phyloP scores from a whole-genome alignment of 2,329 filamentous ascomycete species.

The Colletotrichum tropicale region DNA sequence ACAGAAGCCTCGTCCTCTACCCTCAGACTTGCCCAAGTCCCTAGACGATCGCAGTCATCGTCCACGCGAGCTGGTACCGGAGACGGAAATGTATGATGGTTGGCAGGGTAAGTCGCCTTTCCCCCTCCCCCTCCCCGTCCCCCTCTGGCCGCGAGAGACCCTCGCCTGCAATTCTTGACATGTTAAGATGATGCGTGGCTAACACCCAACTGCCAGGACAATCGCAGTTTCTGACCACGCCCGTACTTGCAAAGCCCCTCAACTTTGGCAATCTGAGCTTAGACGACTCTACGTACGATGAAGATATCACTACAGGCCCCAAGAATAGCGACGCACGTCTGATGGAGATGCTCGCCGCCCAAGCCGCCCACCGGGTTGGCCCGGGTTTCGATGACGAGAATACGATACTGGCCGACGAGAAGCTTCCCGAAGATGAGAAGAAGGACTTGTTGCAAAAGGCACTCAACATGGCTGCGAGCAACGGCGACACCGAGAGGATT shows the following conservation, averaged over 20 bases:
- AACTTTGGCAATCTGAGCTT: slow-evolving; percentile 83
- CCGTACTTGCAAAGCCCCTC: slow-evolving; percentile 82
- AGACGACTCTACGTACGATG: slow-evolving; percentile 77
- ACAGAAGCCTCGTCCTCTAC: slow-evolving; percentile 61
- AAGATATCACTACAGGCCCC: slow-evolving; percentile 56
- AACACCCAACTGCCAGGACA: slow-evolving; percentile 65
- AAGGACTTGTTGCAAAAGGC: slow-evolving; percentile 81
- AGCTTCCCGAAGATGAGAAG: slow-evolving; percentile 78
- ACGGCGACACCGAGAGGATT: slow-evolving; percentile 87
- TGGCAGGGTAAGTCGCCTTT: slow-evolving; percentile 78
- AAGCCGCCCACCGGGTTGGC: slow-evolving; percentile 82
- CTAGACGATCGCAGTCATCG: slow-evolving; percentile 84
- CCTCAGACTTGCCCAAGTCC: slow-evolving; percentile 86
- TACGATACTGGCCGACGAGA: slow-evolving; percentile 75
- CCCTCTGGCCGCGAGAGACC: neutral
- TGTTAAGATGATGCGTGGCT: neutral
- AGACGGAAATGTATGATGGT: slow-evolving; percentile 98
- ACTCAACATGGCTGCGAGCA: slow-evolving; percentile 94
- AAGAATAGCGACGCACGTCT: slow-evolving; percentile 84
- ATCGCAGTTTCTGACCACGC: slow-evolving; percentile 91
- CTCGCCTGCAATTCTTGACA: neutral
- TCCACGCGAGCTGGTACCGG: slow-evolving; percentile 69
- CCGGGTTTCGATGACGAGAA: slow-evolving; percentile 80
- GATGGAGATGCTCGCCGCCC: slow-evolving; percentile 95
- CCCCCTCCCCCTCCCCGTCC: neutral